Conservation (phyloP, 2,329 filamentous ascomycete species). For the Fusarium marasasianum region DNA sequence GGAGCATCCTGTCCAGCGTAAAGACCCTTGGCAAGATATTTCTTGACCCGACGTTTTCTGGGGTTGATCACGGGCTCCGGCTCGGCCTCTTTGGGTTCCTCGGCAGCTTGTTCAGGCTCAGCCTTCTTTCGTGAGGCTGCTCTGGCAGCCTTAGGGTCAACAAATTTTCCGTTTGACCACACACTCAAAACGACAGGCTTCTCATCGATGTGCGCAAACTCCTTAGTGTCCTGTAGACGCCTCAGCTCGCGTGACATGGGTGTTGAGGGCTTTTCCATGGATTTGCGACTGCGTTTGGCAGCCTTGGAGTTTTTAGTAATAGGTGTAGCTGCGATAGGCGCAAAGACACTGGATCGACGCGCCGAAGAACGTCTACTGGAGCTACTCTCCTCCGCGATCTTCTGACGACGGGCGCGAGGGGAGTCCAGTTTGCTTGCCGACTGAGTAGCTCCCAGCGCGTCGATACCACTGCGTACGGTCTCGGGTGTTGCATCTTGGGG, state of each 20-base stretch:
- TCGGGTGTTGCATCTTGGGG: constrained; percentile 23
- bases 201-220: constrained; percentile 68
- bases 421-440: constrained; percentile 52
- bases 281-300: constrained; percentile 69
- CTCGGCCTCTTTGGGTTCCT: constrained; percentile 43
- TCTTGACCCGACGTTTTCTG: constrained; percentile 68
- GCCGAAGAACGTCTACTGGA: constrained; percentile 54
- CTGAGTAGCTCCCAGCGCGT: constrained; percentile 59
- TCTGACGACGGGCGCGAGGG: constrained; percentile 46
- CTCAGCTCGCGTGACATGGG: constrained; percentile 66
- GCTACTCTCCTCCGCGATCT: constrained; percentile 41
- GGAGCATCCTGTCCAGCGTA: constrained; percentile 82
- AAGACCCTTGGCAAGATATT: constrained; percentile 83
- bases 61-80: constrained; percentile 51
- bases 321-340: constrained; percentile 54
- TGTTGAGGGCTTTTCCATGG: constrained; percentile 57
- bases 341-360: constrained; percentile 51
- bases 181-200: constrained; percentile 66
- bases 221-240: constrained; percentile 70
- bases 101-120: constrained; percentile 39
- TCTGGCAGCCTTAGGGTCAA: constrained; percentile 57
- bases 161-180: constrained; percentile 72
- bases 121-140: constrained; percentile 52
- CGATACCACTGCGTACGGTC: constrained; percentile 51
- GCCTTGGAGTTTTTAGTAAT: constrained; percentile 62